Evolutionary conservation across 495 filamentous ascomycete species (phyloP), one percentile per base, ranked within the genome.

Genomic region (Lepidopterella palustris): DNA sequence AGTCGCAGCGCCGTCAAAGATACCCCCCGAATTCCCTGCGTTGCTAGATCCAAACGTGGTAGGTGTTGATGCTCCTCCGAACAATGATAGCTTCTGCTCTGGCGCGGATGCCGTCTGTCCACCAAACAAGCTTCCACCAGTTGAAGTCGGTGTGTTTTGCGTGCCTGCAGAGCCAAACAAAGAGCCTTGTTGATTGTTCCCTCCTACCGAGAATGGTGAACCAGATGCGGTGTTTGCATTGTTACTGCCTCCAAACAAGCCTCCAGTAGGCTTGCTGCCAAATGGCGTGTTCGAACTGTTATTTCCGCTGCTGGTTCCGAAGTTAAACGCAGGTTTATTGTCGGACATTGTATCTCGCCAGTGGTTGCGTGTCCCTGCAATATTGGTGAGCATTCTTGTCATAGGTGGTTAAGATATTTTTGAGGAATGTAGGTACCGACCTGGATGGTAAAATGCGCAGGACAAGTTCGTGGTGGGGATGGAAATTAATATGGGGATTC

Each of bases 301-400:
- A 24, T 25, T 50, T 25, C 18, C 47, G 24, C 20, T 24, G 21
- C 3, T 13, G 6, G 15, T 25, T 8, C 47, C 23, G 20, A 50
- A 50, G 47, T 27, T 50, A 15, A 50, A 50, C 3, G 21, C 26
- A 24, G 47, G 47, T 25, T 50, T 50, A 2, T 50, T 15, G 47
- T 50, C 47, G 20, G 47, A 25, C 47, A 50, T 50, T 27, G 18
- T 50, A 24, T 24, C 9, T 50, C 10, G 47, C 26, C 21, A 15
- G 20, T 50, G 47, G 47, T 50, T 24, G 25, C 15, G 47, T 8
- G 47, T 50, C 47, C 25, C 47, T 25, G 47, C 25, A 50, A 25
- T 50, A 50, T 50, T 50, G 18, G 25, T 50, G 47, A 50, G 47
- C 15, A 42, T 50, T 50, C 47, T 50, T 50, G 47, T 27, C 47